Percentiles rank a stretch among this genome's conserved stretches.
Evolutionary conservation across 2,329 filamentous ascomycete species (phyloP).

Genomic region (Talaromyces sp.): DNA sequence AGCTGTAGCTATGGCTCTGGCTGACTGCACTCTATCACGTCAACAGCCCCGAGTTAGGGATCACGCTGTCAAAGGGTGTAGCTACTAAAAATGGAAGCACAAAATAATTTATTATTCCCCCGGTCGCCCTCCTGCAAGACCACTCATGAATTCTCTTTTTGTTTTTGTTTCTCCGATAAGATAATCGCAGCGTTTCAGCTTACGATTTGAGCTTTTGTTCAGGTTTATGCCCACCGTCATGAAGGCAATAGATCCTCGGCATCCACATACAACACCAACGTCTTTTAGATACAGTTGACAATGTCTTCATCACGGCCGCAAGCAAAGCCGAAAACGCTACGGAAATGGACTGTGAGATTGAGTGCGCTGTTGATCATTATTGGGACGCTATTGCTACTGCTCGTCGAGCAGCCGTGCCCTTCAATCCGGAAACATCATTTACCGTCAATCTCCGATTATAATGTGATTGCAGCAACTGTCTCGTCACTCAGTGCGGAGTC

Average conservation of each 20-base stretch:
- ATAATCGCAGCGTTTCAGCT: background rate
- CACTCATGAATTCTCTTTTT: background rate
- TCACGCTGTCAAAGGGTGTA: background rate
- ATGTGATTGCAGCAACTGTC: background rate
- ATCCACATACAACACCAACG: background rate
- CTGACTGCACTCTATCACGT: background rate
- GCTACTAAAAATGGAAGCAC: background rate
- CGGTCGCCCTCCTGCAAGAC: background rate
- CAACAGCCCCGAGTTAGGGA: background rate
- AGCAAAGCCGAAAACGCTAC: background rate
- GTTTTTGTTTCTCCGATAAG: background rate
- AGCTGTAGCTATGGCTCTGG: background rate
- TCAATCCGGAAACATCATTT: background rate
- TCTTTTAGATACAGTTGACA: background rate
- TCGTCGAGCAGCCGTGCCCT: background rate
- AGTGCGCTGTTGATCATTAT: background rate
- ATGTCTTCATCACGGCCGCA: background rate
- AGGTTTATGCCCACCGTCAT: background rate
- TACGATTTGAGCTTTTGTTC: background rate
- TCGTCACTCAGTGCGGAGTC: background rate
- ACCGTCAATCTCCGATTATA: background rate
- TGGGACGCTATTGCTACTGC: background rate
- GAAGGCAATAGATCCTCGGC: background rate
- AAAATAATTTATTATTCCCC: background rate
- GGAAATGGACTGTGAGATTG: background rate